Evolutionary conservation across 2,329 filamentous ascomycete genomes (phyloP), one percentile per base, ranked within the genome.

Genomic region (Calonectria pseudoreteaudii): DNA sequence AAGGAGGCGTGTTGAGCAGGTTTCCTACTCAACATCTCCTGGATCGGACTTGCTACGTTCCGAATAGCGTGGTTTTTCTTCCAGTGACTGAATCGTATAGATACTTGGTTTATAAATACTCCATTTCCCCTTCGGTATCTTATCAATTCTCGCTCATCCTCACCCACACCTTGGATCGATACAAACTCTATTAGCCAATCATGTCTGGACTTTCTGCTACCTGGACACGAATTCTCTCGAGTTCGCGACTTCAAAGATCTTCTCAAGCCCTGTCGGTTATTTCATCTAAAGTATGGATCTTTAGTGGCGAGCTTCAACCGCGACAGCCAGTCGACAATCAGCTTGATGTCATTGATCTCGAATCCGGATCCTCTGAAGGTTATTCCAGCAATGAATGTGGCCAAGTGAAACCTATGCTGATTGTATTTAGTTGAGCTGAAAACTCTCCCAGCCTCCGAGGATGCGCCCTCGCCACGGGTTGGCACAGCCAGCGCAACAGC

Each of bases 391-490:
- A 7, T 8, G 11, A 16, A 62, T 10, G 0, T 5, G 20, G 7
- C 36, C 28, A 20, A 20, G 6, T 7, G 14, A 64, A 47, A 28
- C 50, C 7, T 18, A 18, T 26, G n/a, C 49, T 47, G 31, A 62
- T 13, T 28, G 9, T 47, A 30, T 26, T 11, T 18, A 62, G 66
- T 50, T 26, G 56, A 66, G 10, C 49, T 72, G 11, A 44, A 73
- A 30, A 83, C 81, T 0, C 60, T 82, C 8, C 16, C 78, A 1
- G 47, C 75, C 11, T 52, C 80, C 4, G 10, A 67, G 0, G 47
- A 72, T 13, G 77, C 86, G 0, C 91, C 91, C 0, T 83, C 84
- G 0, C 87, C 91, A 0, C 87, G 92, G 0, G 90, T 93, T 1
- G 91, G 92, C 26, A 85, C 87, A 8, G 86, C 91, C 0, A 86